Conservation (phyloP, 2,329 filamentous ascomycete genomes). For the Amauroascus niger region DNA sequence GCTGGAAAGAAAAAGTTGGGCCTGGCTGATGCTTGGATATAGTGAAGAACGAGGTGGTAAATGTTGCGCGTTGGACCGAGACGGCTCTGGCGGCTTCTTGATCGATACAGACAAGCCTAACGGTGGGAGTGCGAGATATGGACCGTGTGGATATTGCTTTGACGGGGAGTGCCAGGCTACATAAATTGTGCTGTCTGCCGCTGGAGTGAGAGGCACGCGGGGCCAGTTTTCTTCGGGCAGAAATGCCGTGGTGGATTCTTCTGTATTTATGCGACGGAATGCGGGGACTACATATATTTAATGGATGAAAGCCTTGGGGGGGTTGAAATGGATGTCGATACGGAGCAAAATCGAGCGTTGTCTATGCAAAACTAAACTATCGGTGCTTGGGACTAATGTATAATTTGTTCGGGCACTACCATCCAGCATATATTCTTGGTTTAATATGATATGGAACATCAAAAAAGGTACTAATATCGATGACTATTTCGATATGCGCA, state of each 20-base stretch:
- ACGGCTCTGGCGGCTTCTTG: background rate
- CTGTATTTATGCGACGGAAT: background rate
- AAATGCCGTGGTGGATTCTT: background rate
- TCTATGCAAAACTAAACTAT: no score
- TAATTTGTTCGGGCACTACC: no score
- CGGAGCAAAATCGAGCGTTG: no score
- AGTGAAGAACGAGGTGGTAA: background rate
- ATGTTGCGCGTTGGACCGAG: background rate
- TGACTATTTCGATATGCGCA: no score
- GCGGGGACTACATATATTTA: no score
- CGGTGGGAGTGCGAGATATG: background rate
- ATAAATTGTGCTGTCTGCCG: background rate
- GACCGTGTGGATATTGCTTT: conserved; percentile 1
- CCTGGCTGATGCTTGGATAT: background rate
- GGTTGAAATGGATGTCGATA: no score
- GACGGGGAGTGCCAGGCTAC: background rate
- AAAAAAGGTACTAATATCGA: no score
- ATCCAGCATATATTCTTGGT: no score
- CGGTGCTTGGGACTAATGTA: no score
- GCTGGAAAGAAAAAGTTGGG: background rate
- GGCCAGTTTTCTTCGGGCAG: background rate
- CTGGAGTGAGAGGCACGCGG: background rate
- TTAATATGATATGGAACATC: no score
- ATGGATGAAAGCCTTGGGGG: background rate
- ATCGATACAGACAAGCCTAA: background rate